phyloP scores from a whole-genome alignment of 495 filamentous ascomycete genomes.

The Podospora conica region DNA sequence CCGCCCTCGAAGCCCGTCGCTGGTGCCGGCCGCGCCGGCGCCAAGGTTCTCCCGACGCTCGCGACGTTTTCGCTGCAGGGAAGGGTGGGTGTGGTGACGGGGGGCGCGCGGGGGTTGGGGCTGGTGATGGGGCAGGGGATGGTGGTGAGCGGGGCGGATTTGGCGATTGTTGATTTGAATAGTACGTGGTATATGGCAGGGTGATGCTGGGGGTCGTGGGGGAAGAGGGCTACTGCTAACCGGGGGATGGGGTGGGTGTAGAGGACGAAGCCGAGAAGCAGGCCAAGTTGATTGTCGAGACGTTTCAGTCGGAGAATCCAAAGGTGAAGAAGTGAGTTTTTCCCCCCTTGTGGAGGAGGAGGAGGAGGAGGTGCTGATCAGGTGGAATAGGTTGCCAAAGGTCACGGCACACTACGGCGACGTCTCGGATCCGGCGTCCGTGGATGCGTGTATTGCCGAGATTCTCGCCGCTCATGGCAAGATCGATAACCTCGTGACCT shows the following conservation, averaged over 20 bases:
- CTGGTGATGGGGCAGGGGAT: constrained; percentile 89
- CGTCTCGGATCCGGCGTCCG: constrained; percentile 70
- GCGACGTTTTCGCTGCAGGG: constrained; percentile 69
- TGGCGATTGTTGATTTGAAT: constrained; percentile 91
- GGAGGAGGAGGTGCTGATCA: neutral
- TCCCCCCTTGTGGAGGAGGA: too few species aligned
- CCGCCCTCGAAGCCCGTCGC: constrained; percentile 61
- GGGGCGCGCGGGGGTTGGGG: constrained; percentile 78
- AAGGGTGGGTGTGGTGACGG: constrained; percentile 73
- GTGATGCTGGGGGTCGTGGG: neutral
- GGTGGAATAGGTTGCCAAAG: constrained; percentile 56
- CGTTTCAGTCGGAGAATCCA: constrained; percentile 72
- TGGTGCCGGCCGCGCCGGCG: constrained; percentile 61
- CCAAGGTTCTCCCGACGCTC: constrained; percentile 40
- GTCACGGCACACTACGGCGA: constrained; percentile 88
- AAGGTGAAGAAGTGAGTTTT: constrained; percentile 55
- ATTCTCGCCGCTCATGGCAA: constrained; percentile 64
- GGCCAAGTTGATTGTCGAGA: constrained; percentile 62
- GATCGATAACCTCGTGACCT: constrained; percentile 90
- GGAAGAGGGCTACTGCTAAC: neutral
- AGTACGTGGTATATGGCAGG: constrained; percentile 44
- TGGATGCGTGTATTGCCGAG: constrained; percentile 62
- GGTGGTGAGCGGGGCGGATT: constrained; percentile 76
- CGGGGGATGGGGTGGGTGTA: constrained; percentile 27
- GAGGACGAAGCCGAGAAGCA: constrained; percentile 79